Base-by-base conservation (phyloP, 2,329 filamentous ascomycete species). In the Botrytis tulipae region DNA sequence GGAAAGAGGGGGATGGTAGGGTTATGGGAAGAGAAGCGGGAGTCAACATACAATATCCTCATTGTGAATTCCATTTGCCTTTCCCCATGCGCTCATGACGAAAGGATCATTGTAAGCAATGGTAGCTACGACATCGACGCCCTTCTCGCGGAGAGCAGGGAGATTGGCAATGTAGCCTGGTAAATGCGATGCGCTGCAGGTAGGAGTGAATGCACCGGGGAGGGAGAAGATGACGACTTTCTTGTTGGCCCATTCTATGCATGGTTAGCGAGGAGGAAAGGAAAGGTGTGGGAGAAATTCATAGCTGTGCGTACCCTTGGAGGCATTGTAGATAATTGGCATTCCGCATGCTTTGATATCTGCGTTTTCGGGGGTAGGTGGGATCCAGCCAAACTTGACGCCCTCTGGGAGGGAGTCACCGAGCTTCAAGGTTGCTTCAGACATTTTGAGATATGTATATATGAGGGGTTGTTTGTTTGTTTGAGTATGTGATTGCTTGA, bases 331-430 rank as follows among this genome's bases (percentile, higher is more conserved):
- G 81, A 88, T 87, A 80, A 91, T 87, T 75, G 94, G 93, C 74
- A 92, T 87, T 78, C 94, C 94, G 83, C 95, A 97, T 76, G 88
- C 86, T 71, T 89, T 93, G 79, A 97, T 88, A 77, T 88, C 87
- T 76, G 88, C 85, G 69, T 85, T 88, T 79, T 95, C 93, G 73
- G 88, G 85, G 22, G 90, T 88, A 83, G 93, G 93, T 75, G 93
- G 91, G 78, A 96, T 89, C 87, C 95, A 96, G 80, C 90, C 92
- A 87, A 98, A 98, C 83, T 87, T 86, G 75, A 97, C 91, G 79
- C 88, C 92, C 78, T 90, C 85, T 78, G 95, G 95, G 87, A 98
- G 95, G 82, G 86, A 86, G 83, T 97, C 93, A 81, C 95, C 95
- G 82, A 88, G 88, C 83, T 95, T 80, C 73, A 79, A 74, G 68